Evolutionary conservation across 257 asterid genomes (phyloP).

Genomic region (Penstemon newberryi): DNA sequence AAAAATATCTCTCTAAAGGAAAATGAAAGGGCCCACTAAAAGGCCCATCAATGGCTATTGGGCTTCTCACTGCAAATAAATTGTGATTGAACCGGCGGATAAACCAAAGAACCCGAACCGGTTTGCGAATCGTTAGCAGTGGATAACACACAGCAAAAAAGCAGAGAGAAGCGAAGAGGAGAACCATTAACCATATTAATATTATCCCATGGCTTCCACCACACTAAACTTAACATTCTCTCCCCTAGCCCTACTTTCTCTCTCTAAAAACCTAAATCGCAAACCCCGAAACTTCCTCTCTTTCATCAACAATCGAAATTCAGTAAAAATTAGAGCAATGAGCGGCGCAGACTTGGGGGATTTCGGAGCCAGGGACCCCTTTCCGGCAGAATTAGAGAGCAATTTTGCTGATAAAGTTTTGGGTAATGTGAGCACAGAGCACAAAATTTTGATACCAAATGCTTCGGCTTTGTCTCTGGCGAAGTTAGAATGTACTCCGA

Average conservation of each 20-base stretch:
- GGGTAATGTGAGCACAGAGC: conserved; percentile 68
- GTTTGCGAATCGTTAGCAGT: background rate
- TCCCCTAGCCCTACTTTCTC: conserved; percentile 43
- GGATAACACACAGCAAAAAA: conserved; percentile 14
- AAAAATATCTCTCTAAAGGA: too few species aligned
- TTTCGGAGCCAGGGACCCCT: conserved; percentile 93
- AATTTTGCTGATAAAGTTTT: conserved; percentile 62
- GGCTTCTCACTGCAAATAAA: too few species aligned
- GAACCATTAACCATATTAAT: too few species aligned
- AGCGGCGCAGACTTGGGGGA: conserved; percentile 55
- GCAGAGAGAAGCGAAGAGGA: background rate
- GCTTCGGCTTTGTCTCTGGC: conserved; percentile 71
- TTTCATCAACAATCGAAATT: conserved; percentile 16
- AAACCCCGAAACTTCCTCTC: conserved; percentile 18
- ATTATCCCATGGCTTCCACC: conserved; percentile 54
- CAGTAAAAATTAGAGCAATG: conserved; percentile 35
- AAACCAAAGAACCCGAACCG: background rate
- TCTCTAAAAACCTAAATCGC: conserved; percentile 27
- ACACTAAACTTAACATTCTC: conserved; percentile 38
- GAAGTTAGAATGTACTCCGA: conserved; percentile 45
- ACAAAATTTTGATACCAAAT: conserved; percentile 76
- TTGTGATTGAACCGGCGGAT: conserved; percentile 1
- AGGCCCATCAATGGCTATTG: too few species aligned
- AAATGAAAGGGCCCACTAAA: too few species aligned
- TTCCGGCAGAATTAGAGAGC: conserved; percentile 87